These are phyloP conservation scores for Penicillium sp. DNA, from an alignment of 2,329 filamentous ascomycete genomes.

Conservation along the genomic window DNA sequence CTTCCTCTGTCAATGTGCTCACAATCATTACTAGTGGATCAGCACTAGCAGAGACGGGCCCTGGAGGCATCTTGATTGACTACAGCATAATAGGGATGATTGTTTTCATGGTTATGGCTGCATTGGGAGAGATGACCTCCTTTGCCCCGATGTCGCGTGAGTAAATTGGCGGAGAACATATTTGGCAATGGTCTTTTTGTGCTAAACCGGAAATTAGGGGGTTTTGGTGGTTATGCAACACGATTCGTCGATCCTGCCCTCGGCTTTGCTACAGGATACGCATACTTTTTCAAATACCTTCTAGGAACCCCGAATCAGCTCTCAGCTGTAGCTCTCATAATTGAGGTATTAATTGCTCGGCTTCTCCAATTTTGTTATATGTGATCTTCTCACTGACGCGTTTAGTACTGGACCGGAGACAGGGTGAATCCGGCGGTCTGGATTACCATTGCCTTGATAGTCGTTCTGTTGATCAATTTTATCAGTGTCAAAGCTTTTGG, in stretches of 20 bases:
- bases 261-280: neutral
- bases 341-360: conserved; percentile 71
- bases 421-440: conserved; percentile 77
- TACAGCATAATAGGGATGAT: neutral
- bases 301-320: conserved; percentile 85
- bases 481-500: conserved; percentile 72
- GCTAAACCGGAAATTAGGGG: no score
- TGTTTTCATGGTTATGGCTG: neutral
- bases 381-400: no score
- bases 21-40: no score
- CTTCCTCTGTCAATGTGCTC: no score
- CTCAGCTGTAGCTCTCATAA: conserved; percentile 75
- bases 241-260: no score
- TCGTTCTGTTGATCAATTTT: conserved; percentile 69
- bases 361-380: no score
- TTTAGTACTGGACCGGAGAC: no score
- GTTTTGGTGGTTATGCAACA: no score
- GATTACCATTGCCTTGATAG: conserved; percentile 71
- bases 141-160: neutral
- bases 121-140: neutral
- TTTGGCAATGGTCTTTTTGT: no score
- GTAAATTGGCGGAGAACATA: no score
- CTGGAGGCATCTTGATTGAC: neutral
- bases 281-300: conserved; percentile 74
- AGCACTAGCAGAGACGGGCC: neutral